phyloP scores from a whole-genome alignment of 1,284 basidiomycete genomes.

The Bjerkandera adusta region DNA sequence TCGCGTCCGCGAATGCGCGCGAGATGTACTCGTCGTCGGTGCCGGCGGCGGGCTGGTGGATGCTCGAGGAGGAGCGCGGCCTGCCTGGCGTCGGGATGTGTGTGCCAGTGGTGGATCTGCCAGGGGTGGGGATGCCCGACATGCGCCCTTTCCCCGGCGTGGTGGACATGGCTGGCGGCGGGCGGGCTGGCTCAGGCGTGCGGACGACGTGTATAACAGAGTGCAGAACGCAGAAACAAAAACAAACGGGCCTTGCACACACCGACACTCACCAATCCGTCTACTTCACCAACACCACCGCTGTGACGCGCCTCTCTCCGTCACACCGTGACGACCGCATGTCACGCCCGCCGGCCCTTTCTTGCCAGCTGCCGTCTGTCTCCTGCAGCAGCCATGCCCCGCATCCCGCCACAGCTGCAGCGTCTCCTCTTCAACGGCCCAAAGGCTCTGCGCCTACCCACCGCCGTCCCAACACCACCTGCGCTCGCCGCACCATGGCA shows the following conservation, averaged over 20 bases:
- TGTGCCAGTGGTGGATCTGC: conserved; percentile 46
- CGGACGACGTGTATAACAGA: background rate
- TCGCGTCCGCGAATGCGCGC: conserved; percentile 71
- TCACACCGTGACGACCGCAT: no score
- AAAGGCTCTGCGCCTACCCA: conserved; percentile 5
- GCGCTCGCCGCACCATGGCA: conserved; percentile 10
- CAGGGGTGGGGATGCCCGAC: conserved; percentile 61
- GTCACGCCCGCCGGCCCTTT: no score
- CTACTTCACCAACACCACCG: no score
- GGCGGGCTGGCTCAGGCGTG: background rate
- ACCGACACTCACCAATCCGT: no score
- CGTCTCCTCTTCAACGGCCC: conserved; percentile 23
- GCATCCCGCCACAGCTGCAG: conserved; percentile 25
- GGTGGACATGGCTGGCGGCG: conserved; percentile 30
- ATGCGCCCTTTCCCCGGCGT: conserved; percentile 53
- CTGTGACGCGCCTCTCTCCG: no score
- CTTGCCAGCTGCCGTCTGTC: no score
- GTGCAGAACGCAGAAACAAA: background rate
- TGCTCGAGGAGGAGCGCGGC: conserved; percentile 60
- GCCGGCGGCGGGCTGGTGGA: conserved; percentile 30
- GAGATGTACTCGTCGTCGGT: conserved; percentile 55
- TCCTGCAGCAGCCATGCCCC: conserved; percentile 26
- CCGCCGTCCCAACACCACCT: conserved; percentile 3
- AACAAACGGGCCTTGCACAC: no score
- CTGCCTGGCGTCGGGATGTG: conserved; percentile 71